Conservation (phyloP, 2,329 filamentous ascomycete species). For the Capronia americana region DNA sequence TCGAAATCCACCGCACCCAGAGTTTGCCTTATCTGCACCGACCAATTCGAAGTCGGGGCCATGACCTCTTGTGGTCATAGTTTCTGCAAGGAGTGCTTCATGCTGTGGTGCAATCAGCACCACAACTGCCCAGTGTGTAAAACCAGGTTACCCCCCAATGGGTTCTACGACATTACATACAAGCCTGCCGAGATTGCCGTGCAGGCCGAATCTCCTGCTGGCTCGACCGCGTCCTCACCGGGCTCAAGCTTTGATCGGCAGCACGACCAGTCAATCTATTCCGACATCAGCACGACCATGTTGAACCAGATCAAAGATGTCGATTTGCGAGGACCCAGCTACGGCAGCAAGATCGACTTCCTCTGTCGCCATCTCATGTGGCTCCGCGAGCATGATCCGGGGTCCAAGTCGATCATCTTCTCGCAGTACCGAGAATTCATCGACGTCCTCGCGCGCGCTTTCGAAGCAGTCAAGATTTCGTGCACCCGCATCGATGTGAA, state of each 20-base stretch:
- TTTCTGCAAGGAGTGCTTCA: slow-evolving; percentile 66
- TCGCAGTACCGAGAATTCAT: slow-evolving; percentile 88
- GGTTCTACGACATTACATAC: slow-evolving; percentile 84
- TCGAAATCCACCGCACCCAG: slow-evolving; percentile 68
- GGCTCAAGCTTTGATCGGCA: slow-evolving; percentile 38
- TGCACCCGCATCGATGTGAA: slow-evolving; percentile 72
- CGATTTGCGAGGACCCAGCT: slow-evolving; percentile 70
- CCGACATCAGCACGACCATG: slow-evolving; percentile 72
- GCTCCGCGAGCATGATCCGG: slow-evolving; percentile 82
- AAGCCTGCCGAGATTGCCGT: slow-evolving; percentile 76
- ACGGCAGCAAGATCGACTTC: slow-evolving; percentile 89
- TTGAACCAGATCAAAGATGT: slow-evolving; percentile 82
- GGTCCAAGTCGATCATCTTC: slow-evolving; percentile 91
- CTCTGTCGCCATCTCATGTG: slow-evolving; percentile 81
- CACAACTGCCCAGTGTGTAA: slow-evolving; percentile 88
- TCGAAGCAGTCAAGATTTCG: slow-evolving; percentile 74
- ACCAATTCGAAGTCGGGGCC: slow-evolving; percentile 73
- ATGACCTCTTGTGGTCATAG: slow-evolving; percentile 19
- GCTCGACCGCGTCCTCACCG: slow-evolving; percentile 11
- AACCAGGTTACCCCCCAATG: slow-evolving; percentile 64
- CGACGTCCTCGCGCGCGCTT: slow-evolving; percentile 72
- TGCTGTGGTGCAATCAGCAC: slow-evolving; percentile 75
- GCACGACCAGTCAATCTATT: slow-evolving; percentile 69
- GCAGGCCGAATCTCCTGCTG: slow-evolving; percentile 56
- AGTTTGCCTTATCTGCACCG: slow-evolving; percentile 86